These are phyloP conservation scores for Butyriboletus appendiculatus DNA, from an alignment of 1,284 basidiomycete species.

Conservation along the genomic window DNA sequence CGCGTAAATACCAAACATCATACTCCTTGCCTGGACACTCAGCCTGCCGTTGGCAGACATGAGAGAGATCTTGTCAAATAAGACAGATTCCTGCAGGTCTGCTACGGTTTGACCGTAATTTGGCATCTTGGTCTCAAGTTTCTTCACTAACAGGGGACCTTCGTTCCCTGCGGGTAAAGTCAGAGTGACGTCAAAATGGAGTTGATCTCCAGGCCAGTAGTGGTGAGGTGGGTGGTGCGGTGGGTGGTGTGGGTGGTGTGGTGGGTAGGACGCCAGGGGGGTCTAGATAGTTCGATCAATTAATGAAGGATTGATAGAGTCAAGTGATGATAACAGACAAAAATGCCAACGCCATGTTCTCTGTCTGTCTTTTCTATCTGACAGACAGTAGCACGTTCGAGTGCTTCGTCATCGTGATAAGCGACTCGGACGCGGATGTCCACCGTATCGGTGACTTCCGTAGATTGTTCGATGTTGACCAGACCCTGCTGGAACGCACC, in stretches of 20 bases:
- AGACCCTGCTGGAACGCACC: slow-evolving; percentile 36
- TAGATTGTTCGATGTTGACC: slow-evolving; percentile 35
- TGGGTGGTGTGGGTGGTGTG: background rate
- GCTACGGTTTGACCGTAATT: slow-evolving; percentile 37
- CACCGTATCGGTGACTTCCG: slow-evolving; percentile 29
- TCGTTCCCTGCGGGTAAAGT: slow-evolving; percentile 33
- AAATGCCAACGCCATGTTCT: slow-evolving; percentile 44
- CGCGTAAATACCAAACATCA: no score
- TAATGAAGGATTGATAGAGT: background rate
- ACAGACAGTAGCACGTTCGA: slow-evolving; percentile 42
- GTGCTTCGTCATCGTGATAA: slow-evolving; percentile 28
- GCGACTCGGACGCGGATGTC: slow-evolving; percentile 37
- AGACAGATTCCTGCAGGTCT: slow-evolving; percentile 32
- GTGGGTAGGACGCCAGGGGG: background rate
- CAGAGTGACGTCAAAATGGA: slow-evolving; percentile 37
- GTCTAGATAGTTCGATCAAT: slow-evolving; percentile 8
- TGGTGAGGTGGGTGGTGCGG: background rate
- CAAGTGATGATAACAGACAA: slow-evolving; percentile 34
- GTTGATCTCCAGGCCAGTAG: background rate
- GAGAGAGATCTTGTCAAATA: slow-evolving; percentile 37
- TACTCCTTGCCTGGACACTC: slow-evolving; percentile 30
- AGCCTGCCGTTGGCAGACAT: slow-evolving; percentile 31
- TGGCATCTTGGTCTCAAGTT: slow-evolving; percentile 36
- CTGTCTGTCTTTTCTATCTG: slow-evolving; percentile 28
- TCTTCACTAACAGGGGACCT: slow-evolving; percentile 31